phyloP scores from a whole-genome alignment of 129 eudicot species.

The Flaveria brownii region DNA sequence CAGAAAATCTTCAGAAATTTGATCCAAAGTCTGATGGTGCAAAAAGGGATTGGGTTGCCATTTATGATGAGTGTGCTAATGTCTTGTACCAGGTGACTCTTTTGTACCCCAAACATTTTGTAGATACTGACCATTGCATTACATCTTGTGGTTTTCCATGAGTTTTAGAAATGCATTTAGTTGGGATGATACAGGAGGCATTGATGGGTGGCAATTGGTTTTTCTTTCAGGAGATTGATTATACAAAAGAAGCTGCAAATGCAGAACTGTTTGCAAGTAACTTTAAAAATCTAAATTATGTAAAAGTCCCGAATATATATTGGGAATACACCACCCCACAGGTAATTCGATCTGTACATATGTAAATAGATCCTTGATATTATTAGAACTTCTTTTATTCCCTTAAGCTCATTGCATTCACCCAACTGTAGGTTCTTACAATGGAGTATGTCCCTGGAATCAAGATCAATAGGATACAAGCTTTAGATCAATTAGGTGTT shows the following conservation, averaged over 20 bases:
- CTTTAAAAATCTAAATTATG: slow-evolving; percentile 80
- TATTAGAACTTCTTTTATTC: neutral
- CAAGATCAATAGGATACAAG: slow-evolving; percentile 90
- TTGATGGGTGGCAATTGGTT: slow-evolving; percentile 8
- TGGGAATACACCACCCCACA: slow-evolving; percentile 99
- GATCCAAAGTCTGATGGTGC: slow-evolving; percentile 99
- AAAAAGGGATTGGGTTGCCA: slow-evolving; percentile 99
- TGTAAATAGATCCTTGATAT: neutral
- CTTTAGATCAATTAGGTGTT: slow-evolving; percentile 93
- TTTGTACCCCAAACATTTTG: slow-evolving; percentile 16
- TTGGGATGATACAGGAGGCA: neutral
- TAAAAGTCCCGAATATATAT: slow-evolving; percentile 81
- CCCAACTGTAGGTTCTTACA: slow-evolving; percentile 59
- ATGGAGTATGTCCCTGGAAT: slow-evolving; percentile 99
- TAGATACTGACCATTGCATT: neutral
- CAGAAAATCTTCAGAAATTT: slow-evolving; percentile 95
- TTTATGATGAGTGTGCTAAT: slow-evolving; percentile 97
- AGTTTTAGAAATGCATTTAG: neutral
- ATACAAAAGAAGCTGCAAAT: slow-evolving; percentile 94
- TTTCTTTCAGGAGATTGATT: slow-evolving; percentile 82
- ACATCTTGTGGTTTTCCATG: slow-evolving; percentile 3
- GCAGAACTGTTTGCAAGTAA: slow-evolving; percentile 86
- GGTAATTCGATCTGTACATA: slow-evolving; percentile 40
- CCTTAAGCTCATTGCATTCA: slow-evolving; percentile 28
- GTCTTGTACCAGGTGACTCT: slow-evolving; percentile 82